Percentiles rank a stretch among this genome's conserved stretches.
phyloP scores from a whole-genome alignment of 2,329 filamentous ascomycete species.

The Fusarium cyanostomum region DNA sequence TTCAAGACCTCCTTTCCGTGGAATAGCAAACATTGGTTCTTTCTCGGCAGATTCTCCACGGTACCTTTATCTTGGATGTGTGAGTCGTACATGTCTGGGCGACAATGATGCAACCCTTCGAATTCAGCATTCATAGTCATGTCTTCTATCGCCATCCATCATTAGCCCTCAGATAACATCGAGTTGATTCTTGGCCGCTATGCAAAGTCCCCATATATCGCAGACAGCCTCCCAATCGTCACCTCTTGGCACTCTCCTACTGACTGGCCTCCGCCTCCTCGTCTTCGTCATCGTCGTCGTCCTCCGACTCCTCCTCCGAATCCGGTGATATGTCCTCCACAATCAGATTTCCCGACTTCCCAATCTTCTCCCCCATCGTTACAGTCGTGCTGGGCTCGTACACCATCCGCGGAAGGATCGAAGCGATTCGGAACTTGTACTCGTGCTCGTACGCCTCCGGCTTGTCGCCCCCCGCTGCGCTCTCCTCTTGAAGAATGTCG shows the following conservation, averaged over 20 bases:
- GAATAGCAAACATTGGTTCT: neutral
- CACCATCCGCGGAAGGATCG: constrained; percentile 83
- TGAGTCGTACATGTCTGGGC: neutral
- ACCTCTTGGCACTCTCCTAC: constrained; percentile 22
- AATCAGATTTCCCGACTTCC: constrained; percentile 86
- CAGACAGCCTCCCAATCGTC: constrained; percentile 8
- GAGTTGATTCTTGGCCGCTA: constrained; percentile 23
- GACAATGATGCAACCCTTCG: neutral
- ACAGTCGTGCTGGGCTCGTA: constrained; percentile 74
- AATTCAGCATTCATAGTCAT: neutral
- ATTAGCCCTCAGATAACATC: neutral
- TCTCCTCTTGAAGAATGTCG: constrained; percentile 64
- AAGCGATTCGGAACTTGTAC: constrained; percentile 87
- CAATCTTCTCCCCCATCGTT: constrained; percentile 77
- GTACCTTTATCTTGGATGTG: neutral
- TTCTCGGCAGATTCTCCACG: neutral
- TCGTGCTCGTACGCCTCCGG: constrained; percentile 79
- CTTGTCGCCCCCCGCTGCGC: constrained; percentile 46
- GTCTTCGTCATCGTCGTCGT: constrained; percentile 42
- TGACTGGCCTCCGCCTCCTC: constrained; percentile 33
- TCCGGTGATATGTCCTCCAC: constrained; percentile 70
- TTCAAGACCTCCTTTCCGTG: neutral
- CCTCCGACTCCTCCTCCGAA: constrained; percentile 49
- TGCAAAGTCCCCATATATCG: constrained; percentile 17
- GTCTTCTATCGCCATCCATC: neutral